Evolutionary conservation across 139 green algal genomes (phyloP).

Genomic region (Volvox africanus): DNA sequence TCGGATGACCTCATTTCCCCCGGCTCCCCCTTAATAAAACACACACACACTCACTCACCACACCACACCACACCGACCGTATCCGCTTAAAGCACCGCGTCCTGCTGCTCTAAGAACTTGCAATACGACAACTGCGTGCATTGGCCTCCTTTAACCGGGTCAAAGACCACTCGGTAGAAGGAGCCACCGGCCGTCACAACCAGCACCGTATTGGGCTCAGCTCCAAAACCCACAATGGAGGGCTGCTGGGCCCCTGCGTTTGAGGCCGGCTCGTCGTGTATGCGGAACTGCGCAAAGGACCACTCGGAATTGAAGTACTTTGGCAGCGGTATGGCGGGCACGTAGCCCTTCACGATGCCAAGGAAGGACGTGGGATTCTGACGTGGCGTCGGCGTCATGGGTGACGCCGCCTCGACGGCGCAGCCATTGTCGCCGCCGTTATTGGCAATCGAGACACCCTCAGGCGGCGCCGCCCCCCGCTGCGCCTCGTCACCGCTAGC

Average conservation of each 20-base stretch:
- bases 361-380: slow-evolving; percentile 63
- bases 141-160: slow-evolving; percentile 73
- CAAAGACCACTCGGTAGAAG: slow-evolving; percentile 80
- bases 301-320: slow-evolving; percentile 92
- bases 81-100: slow-evolving; percentile 1
- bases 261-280: slow-evolving; percentile 46
- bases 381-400: slow-evolving; percentile 4
- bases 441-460: not conserved
- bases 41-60: not conserved
- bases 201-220: slow-evolving; percentile 69
- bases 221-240: slow-evolving; percentile 79
- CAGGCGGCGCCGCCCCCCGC: not conserved
- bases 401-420: not conserved
- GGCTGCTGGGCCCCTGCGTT: too few species aligned
- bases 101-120: slow-evolving; percentile 66
- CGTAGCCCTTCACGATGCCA: slow-evolving; percentile 67
- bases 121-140: slow-evolving; percentile 65
- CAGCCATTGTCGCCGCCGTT: not conserved
- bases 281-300: slow-evolving; percentile 88
- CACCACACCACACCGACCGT: not conserved
- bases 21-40: too few species aligned
- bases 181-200: slow-evolving; percentile 71
- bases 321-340: slow-evolving; percentile 72
- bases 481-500: not conserved
- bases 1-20: too few species aligned